Percentiles rank a stretch among this genome's conserved stretches.
Evolutionary conservation across 2,329 filamentous ascomycete genomes (phyloP).

Genomic region (Xenoacremonium recifei): DNA sequence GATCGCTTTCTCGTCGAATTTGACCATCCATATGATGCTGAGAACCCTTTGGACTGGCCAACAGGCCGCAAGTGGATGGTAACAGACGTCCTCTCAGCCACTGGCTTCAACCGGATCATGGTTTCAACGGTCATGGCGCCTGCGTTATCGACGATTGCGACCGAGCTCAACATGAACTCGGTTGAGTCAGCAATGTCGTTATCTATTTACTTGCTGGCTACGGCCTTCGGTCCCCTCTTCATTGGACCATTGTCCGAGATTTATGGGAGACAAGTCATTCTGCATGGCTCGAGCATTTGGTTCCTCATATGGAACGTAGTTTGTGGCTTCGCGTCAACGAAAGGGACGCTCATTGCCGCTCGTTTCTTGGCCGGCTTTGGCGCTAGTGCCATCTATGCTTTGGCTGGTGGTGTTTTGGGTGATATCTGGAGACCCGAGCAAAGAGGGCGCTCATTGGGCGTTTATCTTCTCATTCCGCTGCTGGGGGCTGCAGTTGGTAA

Average conservation of each 20-base stretch:
- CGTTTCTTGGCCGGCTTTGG: conserved; percentile 49
- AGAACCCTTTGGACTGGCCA: conserved; percentile 40
- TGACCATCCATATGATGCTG: conserved; percentile 26
- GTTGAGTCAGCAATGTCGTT: conserved; percentile 46
- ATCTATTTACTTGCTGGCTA: conserved; percentile 43
- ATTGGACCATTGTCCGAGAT: conserved; percentile 47
- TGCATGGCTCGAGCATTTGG: conserved; percentile 45
- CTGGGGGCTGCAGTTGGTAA: conserved; percentile 37
- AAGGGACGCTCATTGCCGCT: conserved; percentile 40
- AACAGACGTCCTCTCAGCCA: conserved; percentile 47
- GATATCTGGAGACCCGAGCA: conserved; percentile 47
- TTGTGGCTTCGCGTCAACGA: conserved; percentile 40
- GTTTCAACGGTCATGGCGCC: conserved; percentile 53
- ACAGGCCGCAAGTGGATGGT: conserved; percentile 45
- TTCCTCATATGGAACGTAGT: conserved; percentile 50
- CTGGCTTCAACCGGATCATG: conserved; percentile 51
- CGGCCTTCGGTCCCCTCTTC: conserved; percentile 42
- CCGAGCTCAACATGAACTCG: conserved; percentile 49
- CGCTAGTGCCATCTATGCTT: conserved; percentile 42
- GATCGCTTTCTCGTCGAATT: conserved; percentile 28
- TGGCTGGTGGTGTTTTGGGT: conserved; percentile 45
- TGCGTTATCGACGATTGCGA: conserved; percentile 46
- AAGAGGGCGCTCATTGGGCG: conserved; percentile 39
- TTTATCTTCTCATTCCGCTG: conserved; percentile 39
- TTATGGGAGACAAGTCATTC: conserved; percentile 41